A percentile compares a stretch with the other conserved stretches of the same genome.
Conservation (phyloP, 2,329 filamentous ascomycete genomes). For the Alternaria sp. region DNA sequence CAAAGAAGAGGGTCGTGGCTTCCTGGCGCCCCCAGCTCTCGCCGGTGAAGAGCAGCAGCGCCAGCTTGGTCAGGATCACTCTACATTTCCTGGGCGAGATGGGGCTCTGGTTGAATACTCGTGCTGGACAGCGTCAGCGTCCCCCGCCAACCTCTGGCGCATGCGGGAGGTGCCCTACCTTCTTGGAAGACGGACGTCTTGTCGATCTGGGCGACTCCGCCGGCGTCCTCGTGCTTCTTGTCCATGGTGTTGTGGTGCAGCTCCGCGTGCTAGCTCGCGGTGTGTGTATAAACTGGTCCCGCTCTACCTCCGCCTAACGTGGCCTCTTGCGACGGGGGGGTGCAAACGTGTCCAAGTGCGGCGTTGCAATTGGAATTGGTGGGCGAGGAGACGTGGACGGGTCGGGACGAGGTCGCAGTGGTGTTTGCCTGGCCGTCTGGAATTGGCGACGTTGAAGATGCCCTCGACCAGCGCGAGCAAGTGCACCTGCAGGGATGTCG, state of each 20-base stretch:
- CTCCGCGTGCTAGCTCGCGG: constrained; percentile 33
- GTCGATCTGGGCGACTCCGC: constrained; percentile 95
- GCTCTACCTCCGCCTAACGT: constrained; percentile 45
- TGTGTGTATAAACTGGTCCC: constrained; percentile 30
- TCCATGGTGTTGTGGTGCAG: constrained; percentile 51
- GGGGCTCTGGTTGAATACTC: constrained; percentile 96
- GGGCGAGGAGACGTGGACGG: constrained; percentile 1
- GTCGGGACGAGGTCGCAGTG: constrained; percentile 4
- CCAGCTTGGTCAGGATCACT: constrained; percentile 90
- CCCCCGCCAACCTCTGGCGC: constrained; percentile 2
- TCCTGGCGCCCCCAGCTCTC: constrained; percentile 97
- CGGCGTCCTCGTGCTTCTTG: constrained; percentile 99
- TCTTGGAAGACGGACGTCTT: constrained; percentile 98
- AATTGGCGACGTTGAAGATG: constrained; percentile 47
- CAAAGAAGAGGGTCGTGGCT: constrained; percentile 97
- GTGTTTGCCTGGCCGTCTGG: constrained; percentile 23
- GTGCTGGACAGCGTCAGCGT: constrained; percentile 65
- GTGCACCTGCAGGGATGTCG: constrained; percentile 40
- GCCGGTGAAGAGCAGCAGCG: constrained; percentile 92
- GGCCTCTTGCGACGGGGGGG: constrained; percentile 35
- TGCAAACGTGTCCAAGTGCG: constrained; percentile 12
- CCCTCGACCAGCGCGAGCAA: constrained; percentile 29
- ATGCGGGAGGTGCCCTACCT: constrained; percentile 64
- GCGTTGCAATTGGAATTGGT: constrained; percentile 14
- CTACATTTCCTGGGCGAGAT: constrained; percentile 97